Conservation (phyloP, 257 asterid species). For the Solanum sejunctum region DNA sequence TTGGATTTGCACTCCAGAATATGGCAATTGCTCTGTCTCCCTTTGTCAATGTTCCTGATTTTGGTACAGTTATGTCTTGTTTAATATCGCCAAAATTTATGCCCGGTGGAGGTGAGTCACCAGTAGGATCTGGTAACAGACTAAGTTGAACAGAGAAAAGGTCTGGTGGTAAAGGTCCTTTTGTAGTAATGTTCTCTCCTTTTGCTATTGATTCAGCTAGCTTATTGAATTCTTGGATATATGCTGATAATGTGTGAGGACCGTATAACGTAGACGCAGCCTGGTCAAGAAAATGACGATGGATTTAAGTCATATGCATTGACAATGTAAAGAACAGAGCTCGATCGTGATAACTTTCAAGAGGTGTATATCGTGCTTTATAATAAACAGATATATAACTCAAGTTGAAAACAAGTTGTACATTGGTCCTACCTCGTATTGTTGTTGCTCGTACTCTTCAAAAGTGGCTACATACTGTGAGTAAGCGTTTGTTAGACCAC, state of each 20-base stretch:
- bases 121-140: conserved; percentile 23
- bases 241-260: conserved; percentile 54
- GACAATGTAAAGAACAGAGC: background rate
- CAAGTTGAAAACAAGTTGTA: background rate
- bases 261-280: conserved; percentile 59
- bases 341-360: background rate
- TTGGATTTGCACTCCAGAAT: conserved; percentile 50
- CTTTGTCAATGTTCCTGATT: background rate
- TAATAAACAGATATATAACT: background rate
- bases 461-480: conserved; percentile 44
- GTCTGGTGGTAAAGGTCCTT: conserved; percentile 44
- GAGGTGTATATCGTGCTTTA: background rate
- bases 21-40: conserved; percentile 31
- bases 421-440: conserved; percentile 32
- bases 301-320: background rate
- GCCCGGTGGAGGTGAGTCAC: conserved; percentile 45
- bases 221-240: conserved; percentile 58
- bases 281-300: background rate
- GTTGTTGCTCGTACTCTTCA: conserved; percentile 47
- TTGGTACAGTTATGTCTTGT: conserved; percentile 10
- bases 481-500: conserved; percentile 53
- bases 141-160: conserved; percentile 34
- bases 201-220: conserved; percentile 34
- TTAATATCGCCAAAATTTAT: conserved; percentile 41
- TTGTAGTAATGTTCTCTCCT: conserved; percentile 10